Conservation (phyloP, 345 rosid species). For the Eucalyptus curtisii region DNA sequence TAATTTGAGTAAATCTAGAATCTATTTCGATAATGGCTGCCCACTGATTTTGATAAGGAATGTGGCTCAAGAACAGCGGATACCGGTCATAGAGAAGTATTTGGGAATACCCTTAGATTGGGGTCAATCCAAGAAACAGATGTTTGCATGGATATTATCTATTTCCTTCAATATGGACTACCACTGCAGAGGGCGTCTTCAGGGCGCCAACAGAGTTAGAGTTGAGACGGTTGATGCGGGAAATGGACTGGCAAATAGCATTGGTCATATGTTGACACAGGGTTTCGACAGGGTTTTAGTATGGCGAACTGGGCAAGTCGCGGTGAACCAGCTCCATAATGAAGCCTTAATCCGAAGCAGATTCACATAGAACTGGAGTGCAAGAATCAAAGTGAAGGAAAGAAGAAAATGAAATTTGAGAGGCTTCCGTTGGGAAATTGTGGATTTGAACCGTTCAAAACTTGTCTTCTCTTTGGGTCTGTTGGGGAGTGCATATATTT, state of each 20-base stretch:
- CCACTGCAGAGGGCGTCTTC: neutral
- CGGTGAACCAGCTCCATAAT: slow-evolving; percentile 7
- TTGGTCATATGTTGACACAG: neutral
- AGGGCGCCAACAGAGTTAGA: neutral
- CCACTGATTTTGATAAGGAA: no score
- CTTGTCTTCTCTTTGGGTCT: neutral
- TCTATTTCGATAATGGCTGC: no score
- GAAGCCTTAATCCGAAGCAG: neutral
- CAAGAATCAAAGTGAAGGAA: neutral
- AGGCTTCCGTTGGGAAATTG: no score
- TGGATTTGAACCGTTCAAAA: neutral
- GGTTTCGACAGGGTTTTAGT: neutral
- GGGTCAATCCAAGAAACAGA: no score
- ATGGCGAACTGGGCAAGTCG: slow-evolving; percentile 12
- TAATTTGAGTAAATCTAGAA: no score
- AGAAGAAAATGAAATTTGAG: neutral
- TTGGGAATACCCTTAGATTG: no score
- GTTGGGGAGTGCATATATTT: neutral
- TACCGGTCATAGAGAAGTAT: no score
- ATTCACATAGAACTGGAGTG: neutral
- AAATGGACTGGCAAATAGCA: neutral
- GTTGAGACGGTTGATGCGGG: neutral
- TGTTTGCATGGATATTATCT: no score
- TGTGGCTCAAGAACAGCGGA: no score
- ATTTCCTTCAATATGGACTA: neutral